Percentiles rank a stretch among this genome's conserved stretches.
These are phyloP conservation scores for Podosphaera xanthii DNA, from an alignment of 2,329 filamentous ascomycete species.

Conservation along the genomic window DNA sequence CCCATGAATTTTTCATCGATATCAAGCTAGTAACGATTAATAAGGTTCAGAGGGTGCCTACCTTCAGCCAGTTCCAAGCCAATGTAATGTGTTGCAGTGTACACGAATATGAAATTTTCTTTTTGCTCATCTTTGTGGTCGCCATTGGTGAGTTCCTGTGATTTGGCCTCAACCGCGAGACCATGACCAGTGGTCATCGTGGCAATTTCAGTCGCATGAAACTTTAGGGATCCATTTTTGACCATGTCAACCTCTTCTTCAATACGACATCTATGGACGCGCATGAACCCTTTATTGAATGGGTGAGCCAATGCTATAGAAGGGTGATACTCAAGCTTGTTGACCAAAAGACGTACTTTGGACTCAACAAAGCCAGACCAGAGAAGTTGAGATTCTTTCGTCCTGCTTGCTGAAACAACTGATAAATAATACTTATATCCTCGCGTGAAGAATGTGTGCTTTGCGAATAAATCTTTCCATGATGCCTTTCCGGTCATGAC, in stretches of 20 bases:
- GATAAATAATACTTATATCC: constrained; percentile 93
- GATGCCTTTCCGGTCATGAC: constrained; percentile 55
- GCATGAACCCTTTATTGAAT: constrained; percentile 81
- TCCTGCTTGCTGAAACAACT: constrained; percentile 60
- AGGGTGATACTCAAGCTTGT: constrained; percentile 56
- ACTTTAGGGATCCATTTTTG: constrained; percentile 36
- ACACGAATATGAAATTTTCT: constrained; percentile 25
- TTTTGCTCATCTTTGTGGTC: constrained; percentile 19
- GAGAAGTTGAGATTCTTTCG: constrained; percentile 60
- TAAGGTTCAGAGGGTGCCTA: constrained; percentile 18
- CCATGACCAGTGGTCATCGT: constrained; percentile 18
- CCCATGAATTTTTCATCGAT: background rate
- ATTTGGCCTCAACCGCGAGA: constrained; percentile 19
- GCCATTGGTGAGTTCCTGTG: constrained; percentile 19
- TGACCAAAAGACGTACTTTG: constrained; percentile 68
- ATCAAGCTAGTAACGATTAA: background rate
- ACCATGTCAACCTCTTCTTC: constrained; percentile 39
- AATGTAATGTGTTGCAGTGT: constrained; percentile 86
- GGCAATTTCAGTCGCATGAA: constrained; percentile 23
- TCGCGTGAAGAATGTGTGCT: constrained; percentile 79
- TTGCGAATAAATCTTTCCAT: constrained; percentile 76
- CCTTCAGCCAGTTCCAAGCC: constrained; percentile 60
- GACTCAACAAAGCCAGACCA: constrained; percentile 91
- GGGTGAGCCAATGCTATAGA: constrained; percentile 69
- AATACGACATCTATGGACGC: constrained; percentile 45